Base-by-base conservation (phyloP, 495 filamentous ascomycete genomes). In the Ascobolus immersus region DNA sequence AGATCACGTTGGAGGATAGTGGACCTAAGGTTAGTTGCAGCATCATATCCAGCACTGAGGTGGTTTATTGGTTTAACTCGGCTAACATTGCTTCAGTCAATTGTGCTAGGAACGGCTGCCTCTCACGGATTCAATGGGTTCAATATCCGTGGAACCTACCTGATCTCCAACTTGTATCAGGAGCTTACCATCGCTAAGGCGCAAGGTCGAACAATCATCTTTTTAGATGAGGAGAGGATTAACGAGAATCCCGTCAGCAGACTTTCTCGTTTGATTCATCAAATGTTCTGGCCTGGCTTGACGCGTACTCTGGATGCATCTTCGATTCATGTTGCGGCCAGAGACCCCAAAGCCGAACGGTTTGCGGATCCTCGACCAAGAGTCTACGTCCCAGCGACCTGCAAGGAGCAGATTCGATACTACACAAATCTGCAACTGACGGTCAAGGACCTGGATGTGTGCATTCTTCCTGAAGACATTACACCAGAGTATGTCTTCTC, bases 1-100 rank as follows among this genome's bases (percentile, higher is more conserved):
- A 93, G 52, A 96, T 96, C 48, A 94, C 86, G 4, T 89, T 94
- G 43, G 84, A 94, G 49, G 86, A 94, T 56, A 55, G 60, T 36
- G 86, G 86, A 9, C 86, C 86, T 13, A 96, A 96, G 70, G 80
- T 84, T 52, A 35, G 56, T 13, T 25, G 14, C n/a, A 6, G 21
- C 14, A 18, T 38, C 27, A 24, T 35, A 26, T 33, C 7, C 32
- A 3, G 20, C 10, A 2, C 5, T 10, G 10, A 18, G 7, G 32
- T 23, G 21, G 5, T 25, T 17, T 11, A 21, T 17, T n/a, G n/a
- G 37, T 9, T 31, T 42, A 29, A 41, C 17, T 35, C 35, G 17
- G 35, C 31, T 6, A 41, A 80, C 67, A 67, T 73, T 21, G 56
- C n/a, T n/a, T n/a, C n/a, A n/a, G n/a, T n/a, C n/a, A n/a, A n/a